Evolutionary conservation across 2,329 filamentous ascomycete genomes (phyloP).

Genomic region (Cladosporium sp.): DNA sequence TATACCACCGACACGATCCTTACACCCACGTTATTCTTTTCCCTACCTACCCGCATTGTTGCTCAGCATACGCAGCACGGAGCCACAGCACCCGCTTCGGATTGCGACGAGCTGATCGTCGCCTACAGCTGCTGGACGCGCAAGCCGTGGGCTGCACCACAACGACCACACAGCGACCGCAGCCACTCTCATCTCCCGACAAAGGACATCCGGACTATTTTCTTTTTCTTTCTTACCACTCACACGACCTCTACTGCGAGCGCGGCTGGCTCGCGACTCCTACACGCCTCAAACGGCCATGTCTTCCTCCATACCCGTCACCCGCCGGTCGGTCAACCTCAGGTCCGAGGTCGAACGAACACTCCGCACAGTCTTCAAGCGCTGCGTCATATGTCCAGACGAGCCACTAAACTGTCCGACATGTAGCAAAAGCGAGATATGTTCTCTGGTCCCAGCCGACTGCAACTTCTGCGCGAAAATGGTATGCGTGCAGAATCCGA

Average conservation of each 20-base stretch:
- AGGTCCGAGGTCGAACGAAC: slow-evolving; percentile 20
- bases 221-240: neutral
- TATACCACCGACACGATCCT: slow-evolving; percentile 6
- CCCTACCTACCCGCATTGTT: neutral
- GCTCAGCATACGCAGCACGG: neutral
- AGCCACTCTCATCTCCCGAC: neutral
- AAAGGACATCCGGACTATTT: neutral
- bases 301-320: neutral
- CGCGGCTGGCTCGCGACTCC: slow-evolving; percentile 10
- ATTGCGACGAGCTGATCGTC: slow-evolving; percentile 8
- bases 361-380: slow-evolving; percentile 46
- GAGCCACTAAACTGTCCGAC: slow-evolving; percentile 54
- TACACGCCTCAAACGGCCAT: neutral
- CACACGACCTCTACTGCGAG: neutral
- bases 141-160: neutral
- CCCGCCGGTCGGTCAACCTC: slow-evolving; percentile 6
- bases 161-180: neutral
- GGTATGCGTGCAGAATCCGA: slow-evolving; percentile 48
- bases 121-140: neutral
- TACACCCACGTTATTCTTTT: neutral
- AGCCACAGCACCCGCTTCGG: slow-evolving; percentile 7
- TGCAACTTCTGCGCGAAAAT: slow-evolving; percentile 59
- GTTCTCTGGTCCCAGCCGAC: slow-evolving; percentile 55
- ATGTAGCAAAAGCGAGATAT: slow-evolving; percentile 53
- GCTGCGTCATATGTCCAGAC: slow-evolving; percentile 56